These are phyloP conservation scores for Pythium monospermum DNA, from an alignment of 352 stramenopile genomes.

Conservation along the genomic window DNA sequence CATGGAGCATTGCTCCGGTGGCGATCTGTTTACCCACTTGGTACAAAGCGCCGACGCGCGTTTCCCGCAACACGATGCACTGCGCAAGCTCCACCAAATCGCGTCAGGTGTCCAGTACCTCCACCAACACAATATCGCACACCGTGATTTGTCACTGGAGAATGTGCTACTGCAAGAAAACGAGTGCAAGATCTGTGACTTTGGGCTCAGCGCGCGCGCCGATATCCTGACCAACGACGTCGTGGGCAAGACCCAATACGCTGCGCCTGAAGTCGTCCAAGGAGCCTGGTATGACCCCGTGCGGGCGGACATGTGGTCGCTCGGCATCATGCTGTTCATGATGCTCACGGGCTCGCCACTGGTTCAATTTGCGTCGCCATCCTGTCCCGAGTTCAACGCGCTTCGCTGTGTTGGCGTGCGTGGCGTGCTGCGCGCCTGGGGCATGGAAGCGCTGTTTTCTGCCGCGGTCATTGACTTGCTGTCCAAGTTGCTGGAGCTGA, in stretches of 20 bases:
- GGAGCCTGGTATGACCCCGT: conserved; percentile 26
- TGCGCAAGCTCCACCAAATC: conserved; percentile 23
- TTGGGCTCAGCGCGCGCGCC: conserved; percentile 36
- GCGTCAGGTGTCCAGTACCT: conserved; percentile 23
- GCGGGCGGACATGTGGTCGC: conserved; percentile 39
- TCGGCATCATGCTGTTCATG: conserved; percentile 43
- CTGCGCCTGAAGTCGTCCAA: conserved; percentile 31
- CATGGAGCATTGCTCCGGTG: conserved; percentile 8
- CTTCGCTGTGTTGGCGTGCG: conserved; percentile 29
- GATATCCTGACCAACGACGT: conserved; percentile 4
- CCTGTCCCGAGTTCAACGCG: conserved; percentile 25
- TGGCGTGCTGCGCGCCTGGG: conserved; percentile 42
- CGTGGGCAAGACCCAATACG: conserved; percentile 24
- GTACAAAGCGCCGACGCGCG: not conserved
- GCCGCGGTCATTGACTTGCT: conserved; percentile 25
- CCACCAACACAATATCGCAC: conserved; percentile 27
- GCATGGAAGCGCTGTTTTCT: conserved; percentile 28
- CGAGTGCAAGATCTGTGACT: conserved; percentile 48
- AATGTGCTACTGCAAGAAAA: conserved; percentile 45
- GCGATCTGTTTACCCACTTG: conserved; percentile 14
- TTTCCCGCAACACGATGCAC: conserved; percentile 10
- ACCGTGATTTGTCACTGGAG: conserved; percentile 34
- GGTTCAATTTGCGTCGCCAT: conserved; percentile 26
- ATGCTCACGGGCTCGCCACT: conserved; percentile 35
- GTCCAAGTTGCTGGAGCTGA: conserved; percentile 25